These are phyloP conservation scores for Protomyces inundatus DNA, from an alignment of 1,139 yeast species.

Conservation along the genomic window DNA sequence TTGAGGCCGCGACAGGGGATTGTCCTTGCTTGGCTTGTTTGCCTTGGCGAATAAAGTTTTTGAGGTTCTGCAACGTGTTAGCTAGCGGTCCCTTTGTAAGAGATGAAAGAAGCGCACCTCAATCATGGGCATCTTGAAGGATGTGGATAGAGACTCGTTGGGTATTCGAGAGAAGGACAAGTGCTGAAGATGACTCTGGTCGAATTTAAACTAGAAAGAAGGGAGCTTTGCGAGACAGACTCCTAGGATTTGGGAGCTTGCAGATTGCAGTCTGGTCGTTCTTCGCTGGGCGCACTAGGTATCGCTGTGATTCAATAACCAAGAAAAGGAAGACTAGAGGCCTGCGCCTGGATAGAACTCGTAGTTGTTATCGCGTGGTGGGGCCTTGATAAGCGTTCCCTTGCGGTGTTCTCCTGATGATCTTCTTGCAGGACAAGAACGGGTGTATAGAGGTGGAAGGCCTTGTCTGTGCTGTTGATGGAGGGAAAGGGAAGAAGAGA, in stretches of 20 bases:
- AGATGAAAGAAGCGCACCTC: slow-evolving; percentile 5
- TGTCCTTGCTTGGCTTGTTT: slow-evolving; percentile 53
- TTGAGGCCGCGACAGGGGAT: slow-evolving; percentile 14
- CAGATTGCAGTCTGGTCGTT: neutral
- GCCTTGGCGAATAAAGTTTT: slow-evolving; percentile 79
- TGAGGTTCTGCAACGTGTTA: slow-evolving; percentile 47
- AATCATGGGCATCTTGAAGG: slow-evolving; percentile 16
- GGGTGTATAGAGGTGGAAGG: no score
- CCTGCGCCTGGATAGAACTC: no score
- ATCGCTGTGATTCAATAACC: no score
- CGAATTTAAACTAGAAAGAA: neutral
- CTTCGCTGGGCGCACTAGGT: no score
- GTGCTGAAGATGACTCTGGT: neutral
- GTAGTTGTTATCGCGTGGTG: no score
- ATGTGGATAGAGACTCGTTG: neutral
- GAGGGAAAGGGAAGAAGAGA: no score
- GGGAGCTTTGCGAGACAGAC: neutral
- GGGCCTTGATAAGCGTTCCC: no score
- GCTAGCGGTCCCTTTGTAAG: neutral
- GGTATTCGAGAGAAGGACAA: neutral
- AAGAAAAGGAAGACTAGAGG: no score
- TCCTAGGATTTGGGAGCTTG: neutral
- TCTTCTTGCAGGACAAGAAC: no score
- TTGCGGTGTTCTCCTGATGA: no score
- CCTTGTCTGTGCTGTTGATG: no score